Evolutionary conservation across 768 basidiomycete genomes (phyloP).

Genomic region (Serendipita vermifera): DNA sequence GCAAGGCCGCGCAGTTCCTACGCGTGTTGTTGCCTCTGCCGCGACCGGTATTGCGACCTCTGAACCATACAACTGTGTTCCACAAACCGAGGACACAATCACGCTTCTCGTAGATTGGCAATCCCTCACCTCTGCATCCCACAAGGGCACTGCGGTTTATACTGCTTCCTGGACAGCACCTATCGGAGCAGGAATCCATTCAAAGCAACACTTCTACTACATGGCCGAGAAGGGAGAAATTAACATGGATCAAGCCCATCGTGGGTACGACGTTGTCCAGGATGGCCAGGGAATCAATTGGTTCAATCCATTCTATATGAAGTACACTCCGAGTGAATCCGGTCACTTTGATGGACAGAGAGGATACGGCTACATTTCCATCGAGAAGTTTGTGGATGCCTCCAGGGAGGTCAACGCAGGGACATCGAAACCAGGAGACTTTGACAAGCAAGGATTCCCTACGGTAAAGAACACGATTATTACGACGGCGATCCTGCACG

Average conservation of each 20-base stretch:
- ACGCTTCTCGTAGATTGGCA: constrained; percentile 93
- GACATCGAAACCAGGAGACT: constrained; percentile 49
- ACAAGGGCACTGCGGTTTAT: constrained; percentile 70
- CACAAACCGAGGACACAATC: constrained; percentile 87
- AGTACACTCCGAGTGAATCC: constrained; percentile 81
- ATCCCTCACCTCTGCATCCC: constrained; percentile 32
- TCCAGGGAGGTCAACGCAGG: constrained; percentile 67
- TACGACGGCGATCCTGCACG: constrained; percentile 79
- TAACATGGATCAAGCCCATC: constrained; percentile 83
- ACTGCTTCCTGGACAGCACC: constrained; percentile 94
- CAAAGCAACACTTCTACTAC: constrained; percentile 88
- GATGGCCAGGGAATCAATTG: constrained; percentile 75
- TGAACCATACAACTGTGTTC: constrained; percentile 77
- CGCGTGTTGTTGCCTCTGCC: constrained; percentile 81
- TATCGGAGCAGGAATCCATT: constrained; percentile 58
- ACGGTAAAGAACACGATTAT: constrained; percentile 82
- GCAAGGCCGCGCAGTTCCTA: constrained; percentile 60
- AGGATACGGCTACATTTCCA: constrained; percentile 82
- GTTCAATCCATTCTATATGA: constrained; percentile 51
- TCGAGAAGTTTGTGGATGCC: constrained; percentile 85
- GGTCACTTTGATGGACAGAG: constrained; percentile 92
- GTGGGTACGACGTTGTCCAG: constrained; percentile 80
- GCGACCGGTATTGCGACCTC: constrained; percentile 83
- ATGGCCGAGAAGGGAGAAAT: constrained; percentile 94
- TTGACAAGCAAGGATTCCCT: constrained; percentile 67